A percentile compares a stretch with the other conserved stretches of the same genome.
Conservation (phyloP, 1,139 yeast species). For the Pichia norvegensis region DNA sequence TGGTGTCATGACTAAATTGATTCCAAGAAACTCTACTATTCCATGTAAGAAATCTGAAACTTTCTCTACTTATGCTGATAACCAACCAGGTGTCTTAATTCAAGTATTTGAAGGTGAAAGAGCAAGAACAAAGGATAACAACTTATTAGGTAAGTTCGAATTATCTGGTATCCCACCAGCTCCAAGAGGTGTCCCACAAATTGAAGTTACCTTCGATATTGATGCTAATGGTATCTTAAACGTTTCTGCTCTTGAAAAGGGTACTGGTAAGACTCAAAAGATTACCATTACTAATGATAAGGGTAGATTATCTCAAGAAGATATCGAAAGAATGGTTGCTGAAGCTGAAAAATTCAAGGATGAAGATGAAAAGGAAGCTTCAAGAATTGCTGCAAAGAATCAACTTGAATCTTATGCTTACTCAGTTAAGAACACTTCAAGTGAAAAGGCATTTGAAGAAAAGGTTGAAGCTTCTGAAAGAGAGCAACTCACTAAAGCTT, state of each 20-base stretch:
- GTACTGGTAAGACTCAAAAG: constrained; percentile 98
- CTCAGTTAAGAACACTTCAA: constrained; percentile 87
- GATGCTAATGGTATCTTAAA: constrained; percentile 95
- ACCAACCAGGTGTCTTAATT: constrained; percentile 97
- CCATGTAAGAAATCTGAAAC: constrained; percentile 98
- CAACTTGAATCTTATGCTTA: constrained; percentile 97
- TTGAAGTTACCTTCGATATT: constrained; percentile 88
- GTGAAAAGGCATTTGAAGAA: constrained; percentile 48
- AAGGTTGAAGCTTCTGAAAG: constrained; percentile 37
- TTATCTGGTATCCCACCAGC: constrained; percentile 96
- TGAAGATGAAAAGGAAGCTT: constrained; percentile 96
- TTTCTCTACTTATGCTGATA: constrained; percentile 97
- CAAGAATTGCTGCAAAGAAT: constrained; percentile 97
- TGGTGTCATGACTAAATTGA: constrained; percentile 95
- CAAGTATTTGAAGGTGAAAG: constrained; percentile 99
- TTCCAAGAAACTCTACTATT: constrained; percentile 98
- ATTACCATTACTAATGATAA: constrained; percentile 98
- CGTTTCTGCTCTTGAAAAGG: constrained; percentile 97
- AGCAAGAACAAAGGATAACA: constrained; percentile 97
- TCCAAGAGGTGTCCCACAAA: constrained; percentile 86
- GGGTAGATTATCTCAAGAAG: constrained; percentile 95
- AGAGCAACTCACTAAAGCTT: constrained; percentile 34
- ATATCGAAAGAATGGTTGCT: constrained; percentile 93
- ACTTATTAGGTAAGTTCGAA: constrained; percentile 97
- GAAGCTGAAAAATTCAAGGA: constrained; percentile 98